Base-by-base conservation (phyloP, 2,329 filamentous ascomycete genomes). In the Zopfia rhizophila region DNA sequence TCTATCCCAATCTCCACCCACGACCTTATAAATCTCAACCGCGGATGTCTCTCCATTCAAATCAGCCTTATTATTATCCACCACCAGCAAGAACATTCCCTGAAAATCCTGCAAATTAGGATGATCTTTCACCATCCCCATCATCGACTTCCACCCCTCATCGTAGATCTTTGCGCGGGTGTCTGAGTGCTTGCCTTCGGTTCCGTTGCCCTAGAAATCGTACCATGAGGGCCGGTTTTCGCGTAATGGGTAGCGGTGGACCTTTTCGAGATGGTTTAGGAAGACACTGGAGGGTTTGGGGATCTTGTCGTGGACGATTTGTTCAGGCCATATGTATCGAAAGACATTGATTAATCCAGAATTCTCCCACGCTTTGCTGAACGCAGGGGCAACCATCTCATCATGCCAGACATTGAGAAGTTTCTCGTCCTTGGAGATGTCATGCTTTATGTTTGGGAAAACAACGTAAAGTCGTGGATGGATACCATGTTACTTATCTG, bases 321-420 rank as follows among this genome's bases (percentile, higher is more conserved):
- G 8, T 27, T 8, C 8, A 8, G 24, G 24, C 24, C 24, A 27
- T 27, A 8, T n/a, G 8, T 8, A 8, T n/a, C n/a, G 8, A 8
- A 27, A 27, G 24, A 43, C 31, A 7, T 30, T 3, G 1, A 49
- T 40, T 3, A 56, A 39, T 4, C 40, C 32, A 3, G 45, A 51
- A 13, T 53, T 35, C 7, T 35, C 31, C 58, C 55, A 63, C 3
- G 60, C 55, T 12, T 22, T 21, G 21, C 61, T 45, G 36, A 61
- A 61, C 1, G 57, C 55, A 1, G 58, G 58, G 14, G 46, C 52
- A 12, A 63, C 36, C 4, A 63, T 48, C 1, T 57, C 37, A 7
- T 60, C 48, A 41, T 61, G 56, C 57, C 57, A 62, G 14, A 49
- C 38, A 6, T 31, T 29, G 17, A 60, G 41, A 40, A 63, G 59